Base-by-base conservation (phyloP, 345 rosid species). In the Syzygium grande region DNA sequence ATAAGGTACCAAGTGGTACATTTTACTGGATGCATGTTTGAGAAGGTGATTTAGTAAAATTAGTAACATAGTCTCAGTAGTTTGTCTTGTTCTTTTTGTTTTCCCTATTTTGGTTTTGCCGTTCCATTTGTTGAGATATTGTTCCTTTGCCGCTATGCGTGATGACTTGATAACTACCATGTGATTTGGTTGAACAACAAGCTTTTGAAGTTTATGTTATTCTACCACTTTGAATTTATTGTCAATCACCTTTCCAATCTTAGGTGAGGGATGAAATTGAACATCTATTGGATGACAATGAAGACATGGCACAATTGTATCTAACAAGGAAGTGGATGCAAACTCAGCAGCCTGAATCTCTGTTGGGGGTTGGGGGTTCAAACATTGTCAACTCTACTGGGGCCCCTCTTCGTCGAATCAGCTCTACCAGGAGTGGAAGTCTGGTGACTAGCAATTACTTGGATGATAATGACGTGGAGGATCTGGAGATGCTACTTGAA, bases 251-350 rank as follows among this genome's bases (percentile, higher is more conserved):
- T 34, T 19, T 73, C 80, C 80, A 9, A 73, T 73, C 49, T 84
- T 92, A 97, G 98, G 97, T 96, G 87, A 95, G 99, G 89, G 99
- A 97, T 91, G 98, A 95, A 85, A 94, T 95, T 58, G 99, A 96
- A 88, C 99, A 97, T 89, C 88, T 95, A 86, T 86, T 95, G 87
- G 98, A 97, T 89, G 99, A 95, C 90, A 95, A 93, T 51, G 98
- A 95, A 93, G 98, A 96, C 91, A 96, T 96, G 99, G 96, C 95
- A 29, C 91, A 97, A 25, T 91, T 97, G 51, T 95, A 95, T 92
- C 89, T 96, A 87, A 92, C 98, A 73, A 95, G 99, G 90, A 97
- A 94, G 89, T 93, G 93, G 96, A 93, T 90, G 84, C 96, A 94
- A 88, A 93, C 89, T 93, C 97, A 95, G 95, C 98, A 95, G 91